These are phyloP conservation scores for Colletotrichum musae DNA, from an alignment of 2,329 filamentous ascomycete genomes.

Conservation along the genomic window DNA sequence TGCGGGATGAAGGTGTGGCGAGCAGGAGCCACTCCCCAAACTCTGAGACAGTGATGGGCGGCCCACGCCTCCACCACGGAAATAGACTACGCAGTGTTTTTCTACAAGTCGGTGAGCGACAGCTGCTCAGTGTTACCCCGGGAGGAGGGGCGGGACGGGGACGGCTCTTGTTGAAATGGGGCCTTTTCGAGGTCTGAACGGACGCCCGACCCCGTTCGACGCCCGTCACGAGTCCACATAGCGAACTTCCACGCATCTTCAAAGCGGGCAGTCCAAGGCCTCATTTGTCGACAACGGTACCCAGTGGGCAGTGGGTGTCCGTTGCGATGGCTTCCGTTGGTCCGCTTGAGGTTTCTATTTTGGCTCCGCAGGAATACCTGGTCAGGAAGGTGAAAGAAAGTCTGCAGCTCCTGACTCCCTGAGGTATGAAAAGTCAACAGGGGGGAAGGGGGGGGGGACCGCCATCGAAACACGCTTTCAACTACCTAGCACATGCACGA, in stretches of 20 bases:
- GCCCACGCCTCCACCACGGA: constrained; percentile 24
- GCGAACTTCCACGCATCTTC: not conserved
- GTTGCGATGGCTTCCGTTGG: not conserved
- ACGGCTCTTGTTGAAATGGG: constrained; percentile 19
- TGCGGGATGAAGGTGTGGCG: no score
- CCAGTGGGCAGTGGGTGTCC: not conserved
- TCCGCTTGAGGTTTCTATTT: constrained; percentile 11
- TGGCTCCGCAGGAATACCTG: constrained; percentile 6
- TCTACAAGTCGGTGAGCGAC: constrained; percentile 16
- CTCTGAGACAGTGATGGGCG: constrained; percentile 32
- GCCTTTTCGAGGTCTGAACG: not conserved
- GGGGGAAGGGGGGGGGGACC: constrained; percentile 22
- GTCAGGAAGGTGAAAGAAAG: constrained; percentile 2
- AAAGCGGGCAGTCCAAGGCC: not conserved
- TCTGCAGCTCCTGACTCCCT: constrained; percentile 8
- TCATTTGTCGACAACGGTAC: not conserved
- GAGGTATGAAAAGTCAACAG: not conserved
- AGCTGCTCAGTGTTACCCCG: constrained; percentile 13
- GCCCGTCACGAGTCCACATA: constrained; percentile 7
- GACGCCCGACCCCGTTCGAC: not conserved
- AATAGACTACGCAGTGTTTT: constrained; percentile 4
- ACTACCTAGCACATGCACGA: constrained; percentile 32
- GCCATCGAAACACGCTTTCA: constrained; percentile 21
- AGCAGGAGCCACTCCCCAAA: constrained; percentile 13
- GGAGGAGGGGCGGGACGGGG: constrained; percentile 23